Evolutionary conservation across 805 yeast species (phyloP).

Genomic region (Metschnikowia cerradonensis): DNA sequence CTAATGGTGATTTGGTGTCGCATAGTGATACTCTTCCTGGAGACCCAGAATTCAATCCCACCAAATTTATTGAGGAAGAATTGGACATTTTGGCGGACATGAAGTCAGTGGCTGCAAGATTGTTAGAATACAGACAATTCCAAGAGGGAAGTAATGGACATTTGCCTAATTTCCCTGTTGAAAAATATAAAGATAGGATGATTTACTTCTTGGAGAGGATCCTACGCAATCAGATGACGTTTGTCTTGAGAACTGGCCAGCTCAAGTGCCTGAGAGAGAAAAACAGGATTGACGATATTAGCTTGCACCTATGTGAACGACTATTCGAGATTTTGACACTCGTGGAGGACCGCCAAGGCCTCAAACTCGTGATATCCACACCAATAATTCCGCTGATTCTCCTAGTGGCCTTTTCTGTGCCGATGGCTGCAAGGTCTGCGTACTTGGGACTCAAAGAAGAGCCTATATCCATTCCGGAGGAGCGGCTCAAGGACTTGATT

Average conservation of each 20-base stretch:
- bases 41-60: conserved; percentile 13
- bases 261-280: conserved; percentile 10
- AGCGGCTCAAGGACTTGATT: conserved; percentile 1
- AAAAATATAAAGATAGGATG: conserved; percentile 11
- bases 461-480: background rate
- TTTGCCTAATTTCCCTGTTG: conserved; percentile 11
- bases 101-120: background rate
- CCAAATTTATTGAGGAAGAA: conserved; percentile 10
- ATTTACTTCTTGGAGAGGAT: conserved; percentile 13
- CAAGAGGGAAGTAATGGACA: background rate
- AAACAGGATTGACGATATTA: conserved; percentile 8
- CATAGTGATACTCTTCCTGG: conserved; percentile 10
- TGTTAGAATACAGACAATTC: background rate
- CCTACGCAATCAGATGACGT: conserved; percentile 12
- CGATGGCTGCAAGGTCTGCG: conserved; percentile 12
- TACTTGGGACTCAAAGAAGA: conserved; percentile 5
- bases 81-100: conserved; percentile 4
- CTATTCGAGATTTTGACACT: conserved; percentile 9
- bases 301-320: conserved; percentile 9
- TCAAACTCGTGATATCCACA: conserved; percentile 12
- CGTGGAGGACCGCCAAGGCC: conserved; percentile 12
- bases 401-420: conserved; percentile 15
- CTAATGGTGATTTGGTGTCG: background rate
- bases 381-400: conserved; percentile 19
- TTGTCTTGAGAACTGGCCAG: conserved; percentile 16